Conservation (phyloP, 1,139 yeast genomes). For the Yamadazyma kanchanaburiensis region DNA sequence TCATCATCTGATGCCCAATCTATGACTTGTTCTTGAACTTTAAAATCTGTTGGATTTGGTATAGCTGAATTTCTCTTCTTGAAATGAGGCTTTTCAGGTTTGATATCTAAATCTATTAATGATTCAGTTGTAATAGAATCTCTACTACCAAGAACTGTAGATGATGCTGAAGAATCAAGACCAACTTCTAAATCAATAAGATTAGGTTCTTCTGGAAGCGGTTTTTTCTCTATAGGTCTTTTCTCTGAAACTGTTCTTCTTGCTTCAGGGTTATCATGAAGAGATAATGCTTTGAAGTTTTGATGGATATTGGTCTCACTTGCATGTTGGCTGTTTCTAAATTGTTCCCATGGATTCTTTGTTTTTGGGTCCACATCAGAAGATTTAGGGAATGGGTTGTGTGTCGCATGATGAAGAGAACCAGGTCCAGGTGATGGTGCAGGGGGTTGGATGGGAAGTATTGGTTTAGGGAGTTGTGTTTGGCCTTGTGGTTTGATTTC, state of each 20-base stretch:
- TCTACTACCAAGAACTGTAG: slow-evolving; percentile 19
- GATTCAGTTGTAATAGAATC: slow-evolving; percentile 18
- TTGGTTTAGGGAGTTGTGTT: too few species aligned
- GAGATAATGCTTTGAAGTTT: background rate
- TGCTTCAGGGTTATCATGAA: too few species aligned
- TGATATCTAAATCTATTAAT: slow-evolving; percentile 27
- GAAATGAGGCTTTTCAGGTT: slow-evolving; percentile 20
- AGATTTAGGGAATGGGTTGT: background rate
- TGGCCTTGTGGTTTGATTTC: background rate
- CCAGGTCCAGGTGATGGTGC: too few species aligned
- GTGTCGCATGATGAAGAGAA: background rate
- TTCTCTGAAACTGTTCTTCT: too few species aligned
- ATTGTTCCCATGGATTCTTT: slow-evolving; percentile 28
- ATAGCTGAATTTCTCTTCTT: slow-evolving; percentile 31
- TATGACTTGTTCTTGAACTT: slow-evolving; percentile 43
- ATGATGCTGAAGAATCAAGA: slow-evolving; percentile 28
- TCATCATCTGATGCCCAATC: slow-evolving; percentile 51
- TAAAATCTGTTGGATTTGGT: slow-evolving; percentile 31
- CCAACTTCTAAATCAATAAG: slow-evolving; percentile 42
- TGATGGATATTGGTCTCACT: background rate
- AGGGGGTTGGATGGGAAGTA: too few species aligned
- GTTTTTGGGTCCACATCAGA: slow-evolving; percentile 5
- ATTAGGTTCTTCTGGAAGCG: slow-evolving; percentile 18
- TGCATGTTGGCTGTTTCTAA: slow-evolving; percentile 8
- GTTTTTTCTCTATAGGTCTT: too few species aligned